A percentile compares a stretch with the other conserved stretches of the same genome.
Evolutionary conservation across 1,139 yeast genomes (phyloP).

Genomic region (Trichomonascaceae sp.): DNA sequence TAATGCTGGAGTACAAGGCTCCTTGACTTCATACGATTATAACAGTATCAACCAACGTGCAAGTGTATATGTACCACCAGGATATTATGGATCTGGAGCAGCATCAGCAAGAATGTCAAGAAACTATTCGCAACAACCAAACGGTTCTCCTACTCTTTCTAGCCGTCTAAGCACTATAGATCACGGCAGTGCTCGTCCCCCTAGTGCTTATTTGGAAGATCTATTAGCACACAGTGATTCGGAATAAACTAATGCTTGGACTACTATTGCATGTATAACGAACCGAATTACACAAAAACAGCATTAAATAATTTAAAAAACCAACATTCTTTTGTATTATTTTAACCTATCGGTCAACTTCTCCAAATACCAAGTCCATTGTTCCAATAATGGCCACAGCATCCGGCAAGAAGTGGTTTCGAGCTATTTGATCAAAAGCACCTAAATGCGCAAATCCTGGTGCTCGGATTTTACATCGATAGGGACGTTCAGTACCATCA

Average conservation of each 20-base stretch:
- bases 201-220: conserved; percentile 36
- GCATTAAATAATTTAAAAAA: not conserved
- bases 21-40: not conserved
- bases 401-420: conserved; percentile 86
- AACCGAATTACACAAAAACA: not conserved
- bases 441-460: conserved; percentile 91
- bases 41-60: conserved; percentile 17
- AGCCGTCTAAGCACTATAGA: conserved; percentile 15
- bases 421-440: conserved; percentile 78
- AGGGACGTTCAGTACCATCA: conserved; percentile 87
- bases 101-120: conserved; percentile 21
- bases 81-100: conserved; percentile 28
- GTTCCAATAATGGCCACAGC: conserved; percentile 94
- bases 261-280: not conserved
- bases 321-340: not conserved
- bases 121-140: conserved; percentile 15
- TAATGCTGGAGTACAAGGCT: conserved; percentile 9
- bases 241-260: conserved; percentile 7
- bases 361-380: conserved; percentile 93
- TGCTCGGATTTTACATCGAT: conserved; percentile 87
- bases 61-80: conserved; percentile 34
- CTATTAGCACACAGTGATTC: conserved; percentile 27
- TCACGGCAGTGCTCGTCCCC: conserved; percentile 29
- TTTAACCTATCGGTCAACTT: conserved; percentile 66
- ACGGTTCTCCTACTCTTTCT: not conserved